Conservation (phyloP, 192 early-diverging fungal species). For the Backusella sp. region DNA sequence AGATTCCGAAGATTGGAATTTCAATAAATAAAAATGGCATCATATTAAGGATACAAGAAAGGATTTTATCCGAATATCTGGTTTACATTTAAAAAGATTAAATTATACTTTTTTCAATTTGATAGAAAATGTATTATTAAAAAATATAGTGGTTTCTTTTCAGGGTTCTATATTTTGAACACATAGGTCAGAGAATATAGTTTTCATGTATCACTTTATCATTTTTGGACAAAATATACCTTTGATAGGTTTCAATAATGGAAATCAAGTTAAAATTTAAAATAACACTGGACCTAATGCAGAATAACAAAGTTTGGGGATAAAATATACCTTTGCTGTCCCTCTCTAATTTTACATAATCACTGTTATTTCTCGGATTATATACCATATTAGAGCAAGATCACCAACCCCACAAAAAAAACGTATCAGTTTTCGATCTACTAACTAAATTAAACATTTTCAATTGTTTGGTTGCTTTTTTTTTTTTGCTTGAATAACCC, state of each 20-base stretch:
- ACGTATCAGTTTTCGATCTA: neutral
- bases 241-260: neutral
- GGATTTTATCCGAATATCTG: neutral
- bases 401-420: neutral
- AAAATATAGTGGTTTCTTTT: neutral
- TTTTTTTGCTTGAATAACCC: neutral
- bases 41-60: neutral
- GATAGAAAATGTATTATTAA: neutral
- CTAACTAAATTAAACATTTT: neutral
- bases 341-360: neutral
- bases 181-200: neutral
- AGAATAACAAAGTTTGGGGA: neutral
- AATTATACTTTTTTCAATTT: neutral
- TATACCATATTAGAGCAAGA: neutral
- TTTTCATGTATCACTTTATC: neutral
- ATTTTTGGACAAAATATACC: neutral
- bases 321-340: neutral
- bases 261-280: neutral
- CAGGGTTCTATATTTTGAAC: constrained; percentile 1
- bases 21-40: neutral
- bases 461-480: neutral
- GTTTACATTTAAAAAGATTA: neutral
- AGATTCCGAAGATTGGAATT: neutral
- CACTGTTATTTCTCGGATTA: neutral
- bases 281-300: neutral